Evolutionary conservation across 768 basidiomycete species (phyloP).

Genomic region (Leccinum rimulosum): DNA sequence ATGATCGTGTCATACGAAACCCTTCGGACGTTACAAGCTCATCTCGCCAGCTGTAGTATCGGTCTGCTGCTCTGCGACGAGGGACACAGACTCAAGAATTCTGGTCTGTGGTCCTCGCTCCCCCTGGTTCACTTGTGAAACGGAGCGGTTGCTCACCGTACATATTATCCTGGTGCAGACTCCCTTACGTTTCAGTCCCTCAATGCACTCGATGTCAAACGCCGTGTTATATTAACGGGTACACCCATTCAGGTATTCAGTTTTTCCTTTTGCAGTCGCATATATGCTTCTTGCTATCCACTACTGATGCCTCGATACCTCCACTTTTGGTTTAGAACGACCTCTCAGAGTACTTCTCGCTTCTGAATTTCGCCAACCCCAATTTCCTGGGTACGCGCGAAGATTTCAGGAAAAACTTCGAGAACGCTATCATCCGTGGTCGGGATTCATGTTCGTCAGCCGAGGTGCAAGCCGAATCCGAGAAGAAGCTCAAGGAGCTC

Average conservation of each 20-base stretch:
- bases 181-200: slow-evolving; percentile 86
- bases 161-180: slow-evolving; percentile 43
- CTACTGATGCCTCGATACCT: neutral
- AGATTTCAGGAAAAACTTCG: slow-evolving; percentile 94
- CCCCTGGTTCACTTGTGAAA: neutral
- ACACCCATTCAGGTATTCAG: slow-evolving; percentile 79
- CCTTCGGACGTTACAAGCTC: slow-evolving; percentile 71
- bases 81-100: slow-evolving; percentile 96
- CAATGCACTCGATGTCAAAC: slow-evolving; percentile 77
- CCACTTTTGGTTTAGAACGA: slow-evolving; percentile 62
- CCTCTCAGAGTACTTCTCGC: slow-evolving; percentile 90
- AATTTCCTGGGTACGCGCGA: slow-evolving; percentile 84
- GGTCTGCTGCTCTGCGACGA: slow-evolving; percentile 96
- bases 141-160: neutral
- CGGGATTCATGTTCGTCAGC: slow-evolving; percentile 87
- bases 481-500: slow-evolving; percentile 89
- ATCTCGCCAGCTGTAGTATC: slow-evolving; percentile 77
- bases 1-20: slow-evolving; percentile 99
- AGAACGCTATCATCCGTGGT: slow-evolving; percentile 86
- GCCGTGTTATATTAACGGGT: slow-evolving; percentile 90
- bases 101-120: slow-evolving; percentile 50
- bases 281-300: slow-evolving; percentile 1
- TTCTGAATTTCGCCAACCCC: slow-evolving; percentile 91
- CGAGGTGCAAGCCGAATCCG: slow-evolving; percentile 71
- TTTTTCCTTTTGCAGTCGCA: neutral